These are phyloP conservation scores for Globisporangium emineosum DNA, from an alignment of 352 stramenopile genomes.

Conservation along the genomic window DNA sequence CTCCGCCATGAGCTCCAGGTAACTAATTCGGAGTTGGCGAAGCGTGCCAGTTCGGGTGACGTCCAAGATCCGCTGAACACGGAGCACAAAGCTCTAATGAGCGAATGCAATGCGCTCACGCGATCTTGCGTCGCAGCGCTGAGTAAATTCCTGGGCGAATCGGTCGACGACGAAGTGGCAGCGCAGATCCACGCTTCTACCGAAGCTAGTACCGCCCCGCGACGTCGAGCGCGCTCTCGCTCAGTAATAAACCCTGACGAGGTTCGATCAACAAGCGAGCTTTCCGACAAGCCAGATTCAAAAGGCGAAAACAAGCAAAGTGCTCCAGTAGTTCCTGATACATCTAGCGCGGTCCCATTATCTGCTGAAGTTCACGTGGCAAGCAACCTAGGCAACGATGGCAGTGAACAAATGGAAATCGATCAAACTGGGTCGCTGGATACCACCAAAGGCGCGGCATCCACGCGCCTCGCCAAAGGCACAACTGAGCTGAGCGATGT, in stretches of 20 bases:
- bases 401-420: conserved; percentile 3
- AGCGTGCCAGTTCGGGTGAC: conserved; percentile 16
- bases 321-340: neutral
- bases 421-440: neutral
- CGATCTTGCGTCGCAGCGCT: conserved; percentile 57
- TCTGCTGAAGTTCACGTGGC: neutral
- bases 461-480: neutral
- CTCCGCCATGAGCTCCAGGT: conserved; percentile 60
- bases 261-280: neutral
- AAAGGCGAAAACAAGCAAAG: neutral
- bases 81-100: conserved; percentile 45
- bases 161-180: conserved; percentile 8
- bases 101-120: conserved; percentile 63
- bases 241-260: conserved; percentile 12
- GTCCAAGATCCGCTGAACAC: conserved; percentile 15
- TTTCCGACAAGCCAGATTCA: neutral
- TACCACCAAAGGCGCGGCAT: neutral
- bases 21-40: conserved; percentile 38
- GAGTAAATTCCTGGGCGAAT: conserved; percentile 52
- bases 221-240: conserved; percentile 13
- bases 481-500: neutral
- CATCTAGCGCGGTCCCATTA: neutral
- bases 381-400: neutral
- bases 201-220: neutral
- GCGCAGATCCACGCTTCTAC: neutral